Evolutionary conservation across 768 basidiomycete genomes (phyloP).

Genomic region (Termitomyces sp.): DNA sequence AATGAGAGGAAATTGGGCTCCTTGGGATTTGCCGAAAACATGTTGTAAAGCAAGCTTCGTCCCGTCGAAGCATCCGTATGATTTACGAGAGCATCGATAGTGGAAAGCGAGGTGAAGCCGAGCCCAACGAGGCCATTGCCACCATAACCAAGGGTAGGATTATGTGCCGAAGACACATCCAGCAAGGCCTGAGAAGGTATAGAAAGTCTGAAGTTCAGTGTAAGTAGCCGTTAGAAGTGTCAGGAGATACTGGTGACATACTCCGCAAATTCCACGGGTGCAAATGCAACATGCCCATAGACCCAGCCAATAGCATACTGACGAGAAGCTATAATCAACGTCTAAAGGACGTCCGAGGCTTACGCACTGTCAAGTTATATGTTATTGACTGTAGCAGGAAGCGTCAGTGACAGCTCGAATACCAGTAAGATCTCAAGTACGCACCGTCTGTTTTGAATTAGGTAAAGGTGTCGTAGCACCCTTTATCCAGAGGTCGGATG

Average conservation of each 20-base stretch:
- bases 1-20: conserved; percentile 83
- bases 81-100: conserved; percentile 59
- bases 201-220: conserved; percentile 40
- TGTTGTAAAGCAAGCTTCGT: conserved; percentile 68
- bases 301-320: conserved; percentile 86
- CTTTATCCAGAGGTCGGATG: conserved; percentile 75
- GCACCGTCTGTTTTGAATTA: conserved; percentile 42
- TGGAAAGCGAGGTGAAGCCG: conserved; percentile 75
- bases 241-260: conserved; percentile 24
- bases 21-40: conserved; percentile 61
- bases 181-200: conserved; percentile 69
- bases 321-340: neutral
- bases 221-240: neutral
- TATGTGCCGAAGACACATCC: conserved; percentile 56
- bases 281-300: conserved; percentile 56
- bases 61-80: conserved; percentile 54
- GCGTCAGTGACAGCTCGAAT: neutral
- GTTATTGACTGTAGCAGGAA: conserved; percentile 30
- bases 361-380: conserved; percentile 61
- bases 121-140: conserved; percentile 71
- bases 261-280: conserved; percentile 67
- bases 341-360: neutral
- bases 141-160: conserved; percentile 70
- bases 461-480: conserved; percentile 43
- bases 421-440: conserved; percentile 15